These are phyloP conservation scores for Mortierella polycephala DNA, from an alignment of 371 early-diverging fungal genomes.

Conservation along the genomic window DNA sequence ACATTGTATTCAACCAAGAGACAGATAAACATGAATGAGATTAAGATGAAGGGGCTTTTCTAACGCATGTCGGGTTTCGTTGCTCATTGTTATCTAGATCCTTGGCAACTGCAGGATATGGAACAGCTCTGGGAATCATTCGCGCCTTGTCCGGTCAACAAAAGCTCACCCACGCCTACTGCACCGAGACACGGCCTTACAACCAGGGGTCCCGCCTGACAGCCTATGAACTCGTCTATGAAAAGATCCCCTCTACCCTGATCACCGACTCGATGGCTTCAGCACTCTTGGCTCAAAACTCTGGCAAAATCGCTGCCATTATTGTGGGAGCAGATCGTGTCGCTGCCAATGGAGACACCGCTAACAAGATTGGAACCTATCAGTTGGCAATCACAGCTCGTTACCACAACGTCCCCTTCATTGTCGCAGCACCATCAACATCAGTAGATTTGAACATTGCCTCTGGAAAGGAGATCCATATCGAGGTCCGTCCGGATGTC, in stretches of 20 bases:
- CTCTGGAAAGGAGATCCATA: slow-evolving; percentile 81
- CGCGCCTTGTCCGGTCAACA: slow-evolving; percentile 74
- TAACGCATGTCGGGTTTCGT: not conserved
- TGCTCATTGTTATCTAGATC: slow-evolving; percentile 54
- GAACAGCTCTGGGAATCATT: slow-evolving; percentile 91
- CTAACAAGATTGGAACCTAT: slow-evolving; percentile 98
- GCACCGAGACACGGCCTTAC: slow-evolving; percentile 97
- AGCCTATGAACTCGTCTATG: slow-evolving; percentile 94
- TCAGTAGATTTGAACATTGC: slow-evolving; percentile 84
- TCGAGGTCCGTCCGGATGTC: slow-evolving; percentile 85
- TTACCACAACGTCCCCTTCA: slow-evolving; percentile 87
- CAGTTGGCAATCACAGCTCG: slow-evolving; percentile 93
- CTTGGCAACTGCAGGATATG: slow-evolving; percentile 87
- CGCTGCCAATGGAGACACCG: slow-evolving; percentile 96
- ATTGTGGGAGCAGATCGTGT: slow-evolving; percentile 98
- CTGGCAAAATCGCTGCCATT: slow-evolving; percentile 75
- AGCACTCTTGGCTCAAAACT: slow-evolving; percentile 73
- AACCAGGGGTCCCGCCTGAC: slow-evolving; percentile 96
- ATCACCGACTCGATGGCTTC: slow-evolving; percentile 94
- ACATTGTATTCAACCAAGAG: too few species aligned
- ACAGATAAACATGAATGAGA: not conserved
- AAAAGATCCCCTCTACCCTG: slow-evolving; percentile 90
- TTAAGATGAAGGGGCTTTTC: not conserved
- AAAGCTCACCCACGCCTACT: slow-evolving; percentile 83
- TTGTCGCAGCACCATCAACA: slow-evolving; percentile 96